These are phyloP conservation scores for Batkoa obscura DNA, from an alignment of 371 early-diverging fungal species.

Conservation along the genomic window DNA sequence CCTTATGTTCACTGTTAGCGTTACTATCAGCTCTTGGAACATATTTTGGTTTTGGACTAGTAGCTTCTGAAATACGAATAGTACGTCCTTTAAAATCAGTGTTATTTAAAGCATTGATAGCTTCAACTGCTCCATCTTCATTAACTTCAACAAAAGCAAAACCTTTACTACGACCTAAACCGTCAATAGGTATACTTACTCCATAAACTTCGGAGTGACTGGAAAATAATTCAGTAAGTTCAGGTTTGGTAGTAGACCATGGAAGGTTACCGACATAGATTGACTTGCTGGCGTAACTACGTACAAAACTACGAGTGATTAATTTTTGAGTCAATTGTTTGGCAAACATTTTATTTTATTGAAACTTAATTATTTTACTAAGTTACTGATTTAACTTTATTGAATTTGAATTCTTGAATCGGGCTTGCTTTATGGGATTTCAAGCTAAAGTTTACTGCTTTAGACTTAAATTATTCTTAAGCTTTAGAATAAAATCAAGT, in stretches of 20 bases:
- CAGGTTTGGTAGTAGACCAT: constrained; percentile 31
- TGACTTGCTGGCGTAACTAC: constrained; percentile 24
- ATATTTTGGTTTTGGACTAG: not conserved
- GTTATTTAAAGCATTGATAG: constrained; percentile 28
- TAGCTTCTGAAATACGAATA: constrained; percentile 21
- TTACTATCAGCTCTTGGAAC: too few relatives aligned
- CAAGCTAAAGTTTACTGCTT: too few relatives aligned
- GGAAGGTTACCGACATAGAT: constrained; percentile 44
- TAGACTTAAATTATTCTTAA: too few relatives aligned
- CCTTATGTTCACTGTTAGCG: too few relatives aligned
- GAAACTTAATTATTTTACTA: too few relatives aligned
- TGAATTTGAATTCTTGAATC: too few relatives aligned
- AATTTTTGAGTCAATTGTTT: too few relatives aligned
- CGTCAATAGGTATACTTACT: constrained; percentile 19
- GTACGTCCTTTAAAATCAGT: constrained; percentile 35
- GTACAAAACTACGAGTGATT: constrained; percentile 1
- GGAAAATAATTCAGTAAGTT: constrained; percentile 22
- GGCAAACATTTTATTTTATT: too few relatives aligned
- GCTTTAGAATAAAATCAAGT: too few relatives aligned
- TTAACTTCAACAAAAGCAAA: constrained; percentile 51
- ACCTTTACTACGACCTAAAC: constrained; percentile 42
- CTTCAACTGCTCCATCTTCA: constrained; percentile 26
- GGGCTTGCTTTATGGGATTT: too few relatives aligned
- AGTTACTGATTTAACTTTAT: too few relatives aligned
- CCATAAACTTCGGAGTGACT: not conserved